Evolutionary conservation across 2,329 filamentous ascomycete genomes (phyloP).

Genomic region (Trichoderma arundinaceum): DNA sequence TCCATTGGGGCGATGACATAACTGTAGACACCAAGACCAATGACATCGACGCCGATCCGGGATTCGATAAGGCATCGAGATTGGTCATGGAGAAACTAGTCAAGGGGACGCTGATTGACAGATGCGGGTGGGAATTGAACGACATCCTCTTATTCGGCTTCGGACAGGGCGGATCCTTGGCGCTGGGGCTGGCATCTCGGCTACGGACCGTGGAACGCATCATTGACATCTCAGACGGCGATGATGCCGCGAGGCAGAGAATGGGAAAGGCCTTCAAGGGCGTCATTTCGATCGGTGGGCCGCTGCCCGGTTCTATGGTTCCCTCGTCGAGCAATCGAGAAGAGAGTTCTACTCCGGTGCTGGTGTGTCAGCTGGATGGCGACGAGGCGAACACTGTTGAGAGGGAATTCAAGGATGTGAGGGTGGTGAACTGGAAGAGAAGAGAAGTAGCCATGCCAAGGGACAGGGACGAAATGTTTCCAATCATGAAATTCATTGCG

Average conservation of each 20-base stretch:
- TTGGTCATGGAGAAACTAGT: constrained; percentile 60
- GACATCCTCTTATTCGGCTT: constrained; percentile 71
- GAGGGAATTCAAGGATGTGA: constrained; percentile 68
- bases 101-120: constrained; percentile 54
- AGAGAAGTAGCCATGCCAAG: constrained; percentile 81
- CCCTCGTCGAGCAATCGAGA: constrained; percentile 50
- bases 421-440: constrained; percentile 72
- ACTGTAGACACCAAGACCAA: constrained; percentile 57
- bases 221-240: constrained; percentile 42
- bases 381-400: constrained; percentile 68
- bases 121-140: constrained; percentile 63
- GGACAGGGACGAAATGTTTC: constrained; percentile 82
- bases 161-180: constrained; percentile 70
- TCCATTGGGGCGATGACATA: constrained; percentile 73
- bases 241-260: constrained; percentile 12
- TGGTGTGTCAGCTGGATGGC: constrained; percentile 66
- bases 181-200: constrained; percentile 59
- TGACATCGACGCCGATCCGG: constrained; percentile 65
- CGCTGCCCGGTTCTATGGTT: constrained; percentile 59
- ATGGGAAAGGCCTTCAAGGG: constrained; percentile 54
- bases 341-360: constrained; percentile 67
- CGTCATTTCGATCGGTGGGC: constrained; percentile 67
- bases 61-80: constrained; percentile 57
- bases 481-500: constrained; percentile 84
- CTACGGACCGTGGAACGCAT: constrained; percentile 46